Percentiles rank a stretch among this genome's conserved stretches.
These are phyloP conservation scores for Ceratobasidium sp. DNA, from an alignment of 1,284 basidiomycete species.

Conservation along the genomic window DNA sequence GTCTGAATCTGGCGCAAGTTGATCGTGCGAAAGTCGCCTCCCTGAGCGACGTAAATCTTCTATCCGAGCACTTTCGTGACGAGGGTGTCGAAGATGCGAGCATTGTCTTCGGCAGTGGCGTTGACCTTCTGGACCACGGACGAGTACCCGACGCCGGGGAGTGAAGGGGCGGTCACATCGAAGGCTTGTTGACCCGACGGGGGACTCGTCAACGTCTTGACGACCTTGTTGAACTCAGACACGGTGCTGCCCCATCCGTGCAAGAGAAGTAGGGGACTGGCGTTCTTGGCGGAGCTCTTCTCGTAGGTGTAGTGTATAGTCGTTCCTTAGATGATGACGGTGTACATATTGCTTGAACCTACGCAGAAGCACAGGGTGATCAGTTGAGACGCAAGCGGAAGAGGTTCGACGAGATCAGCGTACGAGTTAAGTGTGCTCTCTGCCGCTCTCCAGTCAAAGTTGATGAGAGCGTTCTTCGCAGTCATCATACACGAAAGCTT, in stretches of 20 bases:
- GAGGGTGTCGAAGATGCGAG: conserved; percentile 38
- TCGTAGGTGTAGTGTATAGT: conserved; percentile 28
- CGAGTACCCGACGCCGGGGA: conserved; percentile 40
- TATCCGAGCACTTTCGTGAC: conserved; percentile 40
- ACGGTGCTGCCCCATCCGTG: conserved; percentile 42
- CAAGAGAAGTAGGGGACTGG: conserved; percentile 33
- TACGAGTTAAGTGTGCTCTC: conserved; percentile 30
- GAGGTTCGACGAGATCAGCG: neutral
- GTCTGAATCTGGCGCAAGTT: conserved; percentile 30
- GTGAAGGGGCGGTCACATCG: conserved; percentile 30
- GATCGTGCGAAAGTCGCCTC: conserved; percentile 37
- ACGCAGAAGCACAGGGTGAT: neutral
- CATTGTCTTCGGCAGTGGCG: conserved; percentile 39
- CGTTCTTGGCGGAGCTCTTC: conserved; percentile 26
- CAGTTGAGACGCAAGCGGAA: neutral
- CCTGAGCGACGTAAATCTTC: conserved; percentile 36
- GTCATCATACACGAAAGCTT: conserved; percentile 25
- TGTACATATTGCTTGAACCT: conserved; percentile 41
- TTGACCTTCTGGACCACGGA: conserved; percentile 10
- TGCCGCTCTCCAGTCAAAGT: conserved; percentile 28
- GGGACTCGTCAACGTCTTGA: conserved; percentile 24
- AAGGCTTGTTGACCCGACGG: conserved; percentile 22
- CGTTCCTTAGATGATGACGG: conserved; percentile 33
- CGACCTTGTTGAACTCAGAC: conserved; percentile 40
- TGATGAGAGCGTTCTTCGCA: conserved; percentile 4